Evolutionary conservation across 352 stramenopile species (phyloP), one percentile per base, ranked within the genome.

Genomic region (Phytophthora parvispora): DNA sequence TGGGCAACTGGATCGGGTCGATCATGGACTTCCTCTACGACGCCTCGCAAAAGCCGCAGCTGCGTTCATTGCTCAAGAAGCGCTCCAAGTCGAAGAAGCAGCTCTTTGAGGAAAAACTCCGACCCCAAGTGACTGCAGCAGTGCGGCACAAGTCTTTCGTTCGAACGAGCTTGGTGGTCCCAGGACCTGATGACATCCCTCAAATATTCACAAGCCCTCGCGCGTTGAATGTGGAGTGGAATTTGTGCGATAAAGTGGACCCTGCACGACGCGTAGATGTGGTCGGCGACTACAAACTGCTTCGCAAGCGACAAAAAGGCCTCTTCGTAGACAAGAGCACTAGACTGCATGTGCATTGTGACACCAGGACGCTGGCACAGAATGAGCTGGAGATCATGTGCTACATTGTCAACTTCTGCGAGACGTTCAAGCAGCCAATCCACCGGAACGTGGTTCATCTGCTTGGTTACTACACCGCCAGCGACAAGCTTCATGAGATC

Each of bases 301-400:
- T 87, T 65, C 75, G 78, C 27, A 87, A 84, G 59, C 69, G 72
- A 6, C 36, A 74, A 15, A 83, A 82, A 36, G 75, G 80, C n/a
- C 59, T 87, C 2, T 80, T 89, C 16, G 81, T 91, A 6, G 81
- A 89, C 29, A 91, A 89, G 24, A 81, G 71, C 62, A 83, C 81
- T 36, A 73, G 75, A 27, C 60, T 81, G 24, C 68, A 72, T 5
- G 78, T 78, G 20, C 77, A 66, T n/a, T 77, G 72, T 24, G 74
- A 84, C 34, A 76, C 77, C 6, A 28, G 85, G 2, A 64, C 66
- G 0, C 50, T 85, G 32, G 60, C 81, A 12, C 77, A 82, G 4
- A 91, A 87, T 32, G 83, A 91, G 48, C 58, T 89, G 42, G 83
- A 91, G 60, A 87, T 91, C 61, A 71, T 91, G 62, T 76, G 77